Evolutionary conservation across 495 filamentous ascomycete genomes (phyloP).

Genomic region (Aspergillus nidulans): DNA sequence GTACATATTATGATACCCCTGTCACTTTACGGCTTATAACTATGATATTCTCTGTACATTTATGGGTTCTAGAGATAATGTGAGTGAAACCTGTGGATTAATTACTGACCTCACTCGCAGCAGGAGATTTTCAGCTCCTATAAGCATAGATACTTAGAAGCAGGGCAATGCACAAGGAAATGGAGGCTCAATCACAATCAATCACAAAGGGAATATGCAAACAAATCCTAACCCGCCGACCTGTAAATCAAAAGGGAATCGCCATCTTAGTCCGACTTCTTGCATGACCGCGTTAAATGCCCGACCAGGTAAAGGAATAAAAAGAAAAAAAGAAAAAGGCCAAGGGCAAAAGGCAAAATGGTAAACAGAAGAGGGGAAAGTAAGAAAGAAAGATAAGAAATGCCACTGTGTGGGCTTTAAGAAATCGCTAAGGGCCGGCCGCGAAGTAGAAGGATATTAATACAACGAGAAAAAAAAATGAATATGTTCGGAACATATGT

Average conservation of each 20-base stretch:
- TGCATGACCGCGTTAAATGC: slow-evolving; percentile 40
- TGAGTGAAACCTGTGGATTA: slow-evolving; percentile 8
- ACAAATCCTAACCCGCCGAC: slow-evolving; percentile 24
- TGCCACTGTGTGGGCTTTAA: slow-evolving; percentile 31
- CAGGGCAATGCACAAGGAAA: slow-evolving; percentile 13
- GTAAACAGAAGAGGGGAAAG: not conserved
- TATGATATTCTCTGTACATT: not conserved
- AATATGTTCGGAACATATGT: slow-evolving; percentile 27
- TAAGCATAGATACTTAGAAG: not conserved
- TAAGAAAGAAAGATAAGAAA: slow-evolving; percentile 4
- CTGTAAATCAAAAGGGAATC: slow-evolving; percentile 31
- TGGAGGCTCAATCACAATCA: slow-evolving; percentile 18
- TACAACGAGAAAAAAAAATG: slow-evolving; percentile 38
- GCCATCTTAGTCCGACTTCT: slow-evolving; percentile 37
- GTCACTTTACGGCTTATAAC: not conserved
- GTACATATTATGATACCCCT: not conserved
- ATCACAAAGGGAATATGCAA: slow-evolving; percentile 25
- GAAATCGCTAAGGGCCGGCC: slow-evolving; percentile 31
- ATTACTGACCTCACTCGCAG: not conserved
- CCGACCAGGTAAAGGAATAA: slow-evolving; percentile 20
- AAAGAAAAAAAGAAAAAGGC: slow-evolving; percentile 19
- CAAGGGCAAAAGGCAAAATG: slow-evolving; percentile 22
- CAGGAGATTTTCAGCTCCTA: slow-evolving; percentile 14
- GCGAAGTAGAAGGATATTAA: slow-evolving; percentile 38
- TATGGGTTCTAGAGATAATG: not conserved